Percentiles rank a stretch among this genome's conserved stretches.
phyloP scores from a whole-genome alignment of 139 green algal species.

The Micromonas commoda region DNA sequence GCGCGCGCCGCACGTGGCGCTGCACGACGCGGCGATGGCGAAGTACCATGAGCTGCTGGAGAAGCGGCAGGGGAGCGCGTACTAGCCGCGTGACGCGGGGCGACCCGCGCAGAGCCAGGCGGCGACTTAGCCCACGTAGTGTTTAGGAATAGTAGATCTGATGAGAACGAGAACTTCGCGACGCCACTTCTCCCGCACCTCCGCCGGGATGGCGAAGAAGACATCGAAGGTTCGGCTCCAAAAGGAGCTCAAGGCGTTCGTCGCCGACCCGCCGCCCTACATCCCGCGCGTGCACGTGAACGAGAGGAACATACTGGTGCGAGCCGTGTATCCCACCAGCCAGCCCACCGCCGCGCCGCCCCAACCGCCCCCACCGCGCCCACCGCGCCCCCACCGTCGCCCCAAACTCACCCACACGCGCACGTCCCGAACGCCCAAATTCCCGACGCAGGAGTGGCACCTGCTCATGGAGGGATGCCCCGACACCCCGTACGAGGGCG shows the following conservation, averaged over 20 bases:
- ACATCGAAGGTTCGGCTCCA: background rate
- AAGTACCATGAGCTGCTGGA: no score
- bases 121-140: no score
- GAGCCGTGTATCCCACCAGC: background rate
- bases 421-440: background rate
- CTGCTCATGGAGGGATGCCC: conserved; percentile 10
- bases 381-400: background rate
- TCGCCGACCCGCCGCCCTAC: conserved; percentile 8
- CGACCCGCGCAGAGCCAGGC: no score
- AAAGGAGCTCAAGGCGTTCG: conserved; percentile 11
- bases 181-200: no score
- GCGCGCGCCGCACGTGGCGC: no score
- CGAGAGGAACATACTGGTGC: conserved; percentile 9
- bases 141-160: no score
- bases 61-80: no score
- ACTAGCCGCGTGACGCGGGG: no score
- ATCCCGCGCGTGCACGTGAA: conserved; percentile 18
- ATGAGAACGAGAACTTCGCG: no score
- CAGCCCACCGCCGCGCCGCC: background rate
- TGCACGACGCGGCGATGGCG: no score
- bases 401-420: background rate
- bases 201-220: background rate
- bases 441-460: conserved; percentile 2
- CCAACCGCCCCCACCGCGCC: background rate
- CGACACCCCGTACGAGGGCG: background rate